These are phyloP conservation scores for Abrus pulchellus DNA, from an alignment of 306 rosid species.

Conservation along the genomic window DNA sequence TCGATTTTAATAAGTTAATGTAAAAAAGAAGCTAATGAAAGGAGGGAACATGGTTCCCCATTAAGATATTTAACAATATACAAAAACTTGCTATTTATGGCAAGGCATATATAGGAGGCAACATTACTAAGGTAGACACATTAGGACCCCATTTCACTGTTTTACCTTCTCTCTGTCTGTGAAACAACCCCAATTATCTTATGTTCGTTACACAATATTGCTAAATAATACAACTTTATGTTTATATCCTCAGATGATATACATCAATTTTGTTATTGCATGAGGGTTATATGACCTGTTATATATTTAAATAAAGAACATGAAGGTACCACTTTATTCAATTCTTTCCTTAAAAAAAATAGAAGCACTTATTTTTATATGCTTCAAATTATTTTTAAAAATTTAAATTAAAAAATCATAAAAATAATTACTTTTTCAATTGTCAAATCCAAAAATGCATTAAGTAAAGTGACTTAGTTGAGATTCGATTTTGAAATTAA, in stretches of 20 bases:
- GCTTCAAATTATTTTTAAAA: too few species aligned
- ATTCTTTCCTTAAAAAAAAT: too few species aligned
- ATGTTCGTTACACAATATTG: neutral
- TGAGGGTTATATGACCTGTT: neutral
- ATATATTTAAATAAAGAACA: neutral
- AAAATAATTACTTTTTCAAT: too few species aligned
- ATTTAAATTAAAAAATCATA: too few species aligned
- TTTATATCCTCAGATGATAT: neutral
- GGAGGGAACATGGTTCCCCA: constrained; percentile 2
- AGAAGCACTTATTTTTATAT: too few species aligned
- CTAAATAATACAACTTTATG: neutral
- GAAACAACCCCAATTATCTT: neutral
- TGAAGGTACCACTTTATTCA: too few species aligned
- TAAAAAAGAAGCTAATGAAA: neutral
- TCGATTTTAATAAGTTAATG: neutral
- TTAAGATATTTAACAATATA: constrained; percentile 3
- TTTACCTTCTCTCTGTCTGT: constrained; percentile 34
- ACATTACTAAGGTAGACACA: constrained; percentile 32
- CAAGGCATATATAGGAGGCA: neutral
- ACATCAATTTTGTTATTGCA: neutral
- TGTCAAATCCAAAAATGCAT: too few species aligned
- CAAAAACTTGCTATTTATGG: constrained; percentile 36
- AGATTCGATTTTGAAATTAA: too few species aligned
- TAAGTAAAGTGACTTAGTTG: too few species aligned
- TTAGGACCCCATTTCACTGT: constrained; percentile 46